A percentile compares a stretch with the other conserved stretches of the same genome.
These are phyloP conservation scores for Caryopteris hybrid DNA, from an alignment of 305 asterid genomes.

Conservation along the genomic window DNA sequence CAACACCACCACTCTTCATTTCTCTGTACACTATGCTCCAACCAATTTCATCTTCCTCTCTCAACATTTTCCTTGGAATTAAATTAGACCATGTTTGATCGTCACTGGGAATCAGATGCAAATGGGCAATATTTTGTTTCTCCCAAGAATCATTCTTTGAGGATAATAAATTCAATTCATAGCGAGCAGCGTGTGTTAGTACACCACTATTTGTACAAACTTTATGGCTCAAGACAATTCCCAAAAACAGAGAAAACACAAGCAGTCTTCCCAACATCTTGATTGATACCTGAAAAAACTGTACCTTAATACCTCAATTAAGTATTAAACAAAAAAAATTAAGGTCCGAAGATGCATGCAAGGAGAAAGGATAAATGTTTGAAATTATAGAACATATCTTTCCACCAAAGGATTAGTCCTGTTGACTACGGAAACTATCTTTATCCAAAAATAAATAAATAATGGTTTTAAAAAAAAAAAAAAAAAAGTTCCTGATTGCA, in stretches of 20 bases:
- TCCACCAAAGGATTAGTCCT: background rate
- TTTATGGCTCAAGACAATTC: constrained; percentile 36
- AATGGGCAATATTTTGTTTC: constrained; percentile 42
- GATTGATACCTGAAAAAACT: constrained; percentile 11
- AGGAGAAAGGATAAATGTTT: background rate
- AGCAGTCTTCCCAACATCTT: constrained; percentile 27
- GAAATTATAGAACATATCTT: background rate
- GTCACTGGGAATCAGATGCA: constrained; percentile 67
- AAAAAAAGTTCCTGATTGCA: background rate
- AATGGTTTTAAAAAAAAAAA: background rate
- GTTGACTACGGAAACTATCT: too few relatives aligned
- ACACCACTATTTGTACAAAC: constrained; percentile 62
- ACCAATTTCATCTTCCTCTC: constrained; percentile 48
- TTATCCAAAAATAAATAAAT: background rate
- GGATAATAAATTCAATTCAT: constrained; percentile 32
- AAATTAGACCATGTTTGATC: constrained; percentile 57
- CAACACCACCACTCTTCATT: constrained; percentile 32
- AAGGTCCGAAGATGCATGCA: background rate
- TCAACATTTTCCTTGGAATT: constrained; percentile 70
- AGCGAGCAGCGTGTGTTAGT: constrained; percentile 61
- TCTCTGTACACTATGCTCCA: constrained; percentile 51
- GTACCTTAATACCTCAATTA: constrained; percentile 18
- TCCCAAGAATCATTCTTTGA: constrained; percentile 50
- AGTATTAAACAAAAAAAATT: background rate
- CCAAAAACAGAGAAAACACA: constrained; percentile 33